Evolutionary conservation across 2,329 filamentous ascomycete species (phyloP).

Genomic region (Stenocarpella maydis): DNA sequence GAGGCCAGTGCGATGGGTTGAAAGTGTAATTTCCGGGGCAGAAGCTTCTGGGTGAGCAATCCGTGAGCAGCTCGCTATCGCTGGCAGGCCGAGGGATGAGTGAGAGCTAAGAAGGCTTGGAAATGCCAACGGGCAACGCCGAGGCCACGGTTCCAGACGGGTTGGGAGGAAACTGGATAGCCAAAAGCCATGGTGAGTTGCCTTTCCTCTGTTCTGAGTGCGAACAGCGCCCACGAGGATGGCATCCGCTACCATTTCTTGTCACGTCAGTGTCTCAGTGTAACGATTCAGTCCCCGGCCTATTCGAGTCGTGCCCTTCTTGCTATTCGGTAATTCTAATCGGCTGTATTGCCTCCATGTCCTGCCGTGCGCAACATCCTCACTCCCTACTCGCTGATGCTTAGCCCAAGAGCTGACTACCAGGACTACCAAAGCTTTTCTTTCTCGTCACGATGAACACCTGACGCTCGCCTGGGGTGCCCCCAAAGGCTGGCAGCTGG

Average conservation of each 20-base stretch:
- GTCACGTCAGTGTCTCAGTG: not conserved
- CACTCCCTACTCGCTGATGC: not conserved
- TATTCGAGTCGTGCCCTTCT: conserved; percentile 5
- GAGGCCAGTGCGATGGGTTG: not conserved
- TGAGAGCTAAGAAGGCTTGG: not conserved
- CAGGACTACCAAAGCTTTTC: too few relatives aligned
- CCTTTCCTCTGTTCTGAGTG: not conserved
- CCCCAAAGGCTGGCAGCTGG: not conserved
- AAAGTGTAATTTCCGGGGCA: conserved; percentile 2
- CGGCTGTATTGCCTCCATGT: not conserved
- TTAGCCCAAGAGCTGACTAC: not conserved
- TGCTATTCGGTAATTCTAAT: conserved; percentile 5
- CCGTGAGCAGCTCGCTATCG: not conserved
- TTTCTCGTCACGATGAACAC: not conserved
- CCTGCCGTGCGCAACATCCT: not conserved
- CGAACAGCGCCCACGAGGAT: not conserved
- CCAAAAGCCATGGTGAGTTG: not conserved
- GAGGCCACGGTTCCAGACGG: not conserved
- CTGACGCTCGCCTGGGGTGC: not conserved
- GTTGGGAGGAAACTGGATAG: not conserved
- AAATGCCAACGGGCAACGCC: not conserved
- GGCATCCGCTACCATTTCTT: not conserved
- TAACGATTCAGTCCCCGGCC: not conserved
- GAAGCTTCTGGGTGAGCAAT: not conserved
- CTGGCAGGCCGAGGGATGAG: not conserved